Base-by-base conservation (phyloP, 345 rosid genomes). In the Aurinia saxatilis region DNA sequence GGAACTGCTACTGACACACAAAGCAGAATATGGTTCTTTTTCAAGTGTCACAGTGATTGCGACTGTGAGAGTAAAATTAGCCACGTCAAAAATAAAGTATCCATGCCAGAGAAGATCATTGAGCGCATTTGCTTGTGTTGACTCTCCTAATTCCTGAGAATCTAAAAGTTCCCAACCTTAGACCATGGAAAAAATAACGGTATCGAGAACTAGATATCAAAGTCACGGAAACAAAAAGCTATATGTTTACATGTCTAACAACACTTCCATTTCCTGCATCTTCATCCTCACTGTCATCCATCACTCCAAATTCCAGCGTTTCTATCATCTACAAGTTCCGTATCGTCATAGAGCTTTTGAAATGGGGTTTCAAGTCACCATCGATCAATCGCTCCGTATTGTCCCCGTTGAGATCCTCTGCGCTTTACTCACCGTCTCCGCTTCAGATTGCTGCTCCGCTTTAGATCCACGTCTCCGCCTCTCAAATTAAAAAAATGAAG, bases 231-330 rank as follows among this genome's bases (percentile, higher is more conserved):
- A 67, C 15, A n/a, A n/a, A n/a, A n/a, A n/a, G 14, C 14, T 0
- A 46, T 53, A 41, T 33, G 5, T 21, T 6, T 31, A 46, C 46
- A 40, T 29, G 44, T 47, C 30, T 7, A 56, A 14, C 27, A n/a
- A n/a, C n/a, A 11, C 12, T 47, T 19, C 39, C 45, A 6, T 34
- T 19, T 31, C 64, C 45, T 66, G 14, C 70, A 34, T 27, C 72
- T 51, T 79, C 86, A 63, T 87, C 86, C 58, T 78, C 86, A 60
- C 77, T 81, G 42, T 82, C 90, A 61, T 55, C 75, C 15, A 77
- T 84, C 53, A 83, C 77, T 71, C 68, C 55, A 74, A 65, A 56
- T 42, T 21, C 37, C 18, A 53, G 23, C 33, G 59, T 14, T 51
- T 45, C 76, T 52, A 33, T 13, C 23, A 25, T 63, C 81, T 13